Base-by-base conservation (phyloP, 2,329 filamentous ascomycete species). In the Fusarium liriodendri region DNA sequence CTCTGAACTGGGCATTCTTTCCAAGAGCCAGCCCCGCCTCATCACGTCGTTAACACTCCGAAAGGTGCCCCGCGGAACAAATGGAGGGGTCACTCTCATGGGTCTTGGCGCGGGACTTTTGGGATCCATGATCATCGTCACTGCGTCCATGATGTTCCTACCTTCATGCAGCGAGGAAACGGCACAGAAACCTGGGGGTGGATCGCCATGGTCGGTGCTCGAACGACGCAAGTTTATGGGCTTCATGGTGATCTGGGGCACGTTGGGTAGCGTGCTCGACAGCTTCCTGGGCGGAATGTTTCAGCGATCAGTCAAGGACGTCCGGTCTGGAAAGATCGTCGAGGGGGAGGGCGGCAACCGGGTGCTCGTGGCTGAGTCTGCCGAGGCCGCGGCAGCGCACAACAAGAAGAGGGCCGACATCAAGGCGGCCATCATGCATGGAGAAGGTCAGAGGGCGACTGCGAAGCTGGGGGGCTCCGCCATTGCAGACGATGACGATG, bases 1-100 rank as follows among this genome's bases (percentile, higher is more conserved):
- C 66, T 98, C 95, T 13, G 97, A 99, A 85, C 91, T 99, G 22
- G 97, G 97, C 16, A 99, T 99, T 66, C 87, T 99, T 14, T 93
- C 95, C 8, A 90, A 88, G 68, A 88, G 88, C 27, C 85, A 90
- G 52, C 97, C 97, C 10, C 91, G 95, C 38, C 89, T 99, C 40
- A 96, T 99, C 80, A 98, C 95, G 5, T 95, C 94, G 16, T 90
- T 89, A 18, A 91, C 84, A 6, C 88, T 97, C 78, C 92, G 93
- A 68, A 89, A 90, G 73, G 97, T 98, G 0, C 95, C 97, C 0
- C 92, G 90, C 1, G 97, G 97, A 59, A 98, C 97, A 47, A 99
- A 99, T 80, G 97, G 97, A 35, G 97, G 96, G 18, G 94, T 99
- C 10, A 97, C 95, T 0, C 76, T 91, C 0, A 85, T 90, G 54